phyloP scores from a whole-genome alignment of 768 basidiomycete species.

The Panaeolus cyanescens region DNA sequence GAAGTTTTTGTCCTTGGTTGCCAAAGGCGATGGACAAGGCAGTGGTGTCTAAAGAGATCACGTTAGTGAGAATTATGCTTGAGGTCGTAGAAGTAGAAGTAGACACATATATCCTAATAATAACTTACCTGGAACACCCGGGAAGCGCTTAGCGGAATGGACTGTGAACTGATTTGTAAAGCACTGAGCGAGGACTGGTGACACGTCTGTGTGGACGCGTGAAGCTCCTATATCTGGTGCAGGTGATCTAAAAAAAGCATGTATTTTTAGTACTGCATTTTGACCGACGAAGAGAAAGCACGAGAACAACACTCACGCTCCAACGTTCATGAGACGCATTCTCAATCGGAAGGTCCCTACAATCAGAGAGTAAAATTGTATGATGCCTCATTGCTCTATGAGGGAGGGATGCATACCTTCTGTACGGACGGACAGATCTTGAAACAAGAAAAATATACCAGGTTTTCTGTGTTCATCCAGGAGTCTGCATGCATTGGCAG shows the following conservation, averaged over 20 bases:
- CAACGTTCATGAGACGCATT: constrained; percentile 87
- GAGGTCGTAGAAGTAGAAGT: constrained; percentile 3
- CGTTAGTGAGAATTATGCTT: constrained; percentile 12
- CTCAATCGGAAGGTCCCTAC: constrained; percentile 84
- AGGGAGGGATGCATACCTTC: constrained; percentile 58
- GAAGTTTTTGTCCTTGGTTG: constrained; percentile 88
- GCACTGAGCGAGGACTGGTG: constrained; percentile 81
- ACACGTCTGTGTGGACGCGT: constrained; percentile 65
- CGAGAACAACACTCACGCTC: constrained; percentile 66
- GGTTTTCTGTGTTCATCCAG: constrained; percentile 82
- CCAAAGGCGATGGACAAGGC: constrained; percentile 87
- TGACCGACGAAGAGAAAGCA: constrained; percentile 8
- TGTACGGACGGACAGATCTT: constrained; percentile 90
- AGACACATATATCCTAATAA: constrained; percentile 13
- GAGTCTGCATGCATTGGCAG: constrained; percentile 83
- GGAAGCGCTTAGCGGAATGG: constrained; percentile 92
- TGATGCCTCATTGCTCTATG: not conserved
- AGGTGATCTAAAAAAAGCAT: constrained; percentile 50
- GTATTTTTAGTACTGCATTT: constrained; percentile 11
- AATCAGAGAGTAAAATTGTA: constrained; percentile 7
- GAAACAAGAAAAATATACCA: constrained; percentile 94
- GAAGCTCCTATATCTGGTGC: constrained; percentile 70
- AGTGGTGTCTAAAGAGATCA: constrained; percentile 65
- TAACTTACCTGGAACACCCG: constrained; percentile 83
- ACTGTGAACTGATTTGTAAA: constrained; percentile 86